Evolutionary conservation across 2,329 filamentous ascomycete genomes (phyloP).

Genomic region (Trichophyton simii): DNA sequence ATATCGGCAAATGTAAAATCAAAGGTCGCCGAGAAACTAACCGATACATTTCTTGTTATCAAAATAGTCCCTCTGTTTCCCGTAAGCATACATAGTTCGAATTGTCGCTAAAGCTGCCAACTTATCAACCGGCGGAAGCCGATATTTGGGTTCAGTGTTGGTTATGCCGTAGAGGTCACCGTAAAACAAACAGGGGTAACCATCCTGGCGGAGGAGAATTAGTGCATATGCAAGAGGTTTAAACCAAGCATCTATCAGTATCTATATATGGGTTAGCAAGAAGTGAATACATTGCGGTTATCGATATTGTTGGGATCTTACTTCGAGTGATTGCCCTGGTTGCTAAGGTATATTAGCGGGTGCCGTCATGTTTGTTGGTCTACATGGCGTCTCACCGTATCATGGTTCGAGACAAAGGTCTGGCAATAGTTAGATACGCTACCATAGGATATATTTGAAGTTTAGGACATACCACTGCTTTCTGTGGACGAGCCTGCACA

Average conservation of each 20-base stretch:
- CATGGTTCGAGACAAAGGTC: constrained; percentile 61
- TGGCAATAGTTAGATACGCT: constrained; percentile 15
- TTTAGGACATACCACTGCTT: constrained; percentile 41
- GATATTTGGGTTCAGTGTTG: constrained; percentile 39
- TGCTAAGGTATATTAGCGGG: constrained; percentile 29
- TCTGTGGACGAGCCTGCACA: constrained; percentile 41
- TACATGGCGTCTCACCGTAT: constrained; percentile 39
- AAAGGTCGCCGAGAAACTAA: constrained; percentile 6
- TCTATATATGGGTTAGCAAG: constrained; percentile 20
- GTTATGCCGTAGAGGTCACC: constrained; percentile 56
- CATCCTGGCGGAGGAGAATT: constrained; percentile 52
- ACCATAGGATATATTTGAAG: constrained; percentile 1
- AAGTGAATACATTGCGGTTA: not conserved
- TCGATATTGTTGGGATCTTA: constrained; percentile 13
- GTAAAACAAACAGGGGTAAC: constrained; percentile 57
- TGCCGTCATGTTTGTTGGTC: not conserved
- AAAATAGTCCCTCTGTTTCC: constrained; percentile 52
- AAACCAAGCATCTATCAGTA: constrained; percentile 53
- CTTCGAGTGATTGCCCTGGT: constrained; percentile 49
- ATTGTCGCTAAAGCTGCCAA: constrained; percentile 50
- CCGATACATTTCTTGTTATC: constrained; percentile 50
- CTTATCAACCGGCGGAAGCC: constrained; percentile 13
- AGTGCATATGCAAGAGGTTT: constrained; percentile 60
- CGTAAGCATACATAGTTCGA: constrained; percentile 55
- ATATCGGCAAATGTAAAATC: not conserved